phyloP scores from a whole-genome alignment of 495 filamentous ascomycete genomes.

The Penicillium angulare region DNA sequence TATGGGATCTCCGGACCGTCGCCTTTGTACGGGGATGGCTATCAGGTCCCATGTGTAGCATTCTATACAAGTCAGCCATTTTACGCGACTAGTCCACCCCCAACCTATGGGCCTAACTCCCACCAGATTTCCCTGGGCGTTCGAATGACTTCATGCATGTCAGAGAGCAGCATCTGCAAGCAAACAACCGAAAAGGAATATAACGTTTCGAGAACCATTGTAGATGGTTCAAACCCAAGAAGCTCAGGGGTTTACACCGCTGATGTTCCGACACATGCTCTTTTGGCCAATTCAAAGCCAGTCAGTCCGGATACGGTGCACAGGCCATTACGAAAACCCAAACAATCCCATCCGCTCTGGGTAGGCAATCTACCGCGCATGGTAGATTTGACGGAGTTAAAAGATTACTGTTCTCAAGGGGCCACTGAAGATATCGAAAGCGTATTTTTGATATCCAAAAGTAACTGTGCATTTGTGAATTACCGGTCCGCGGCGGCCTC shows the following conservation, averaged over 20 bases:
- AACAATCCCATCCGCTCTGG: slow-evolving; percentile 93
- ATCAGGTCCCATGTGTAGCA: neutral
- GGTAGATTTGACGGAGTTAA: slow-evolving; percentile 74
- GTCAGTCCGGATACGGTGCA: slow-evolving; percentile 55
- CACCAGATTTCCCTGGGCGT: neutral
- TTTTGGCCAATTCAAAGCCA: neutral
- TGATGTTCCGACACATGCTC: neutral
- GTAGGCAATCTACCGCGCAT: slow-evolving; percentile 90
- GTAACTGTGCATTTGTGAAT: slow-evolving; percentile 97
- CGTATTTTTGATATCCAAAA: slow-evolving; percentile 93
- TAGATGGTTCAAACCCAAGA: slow-evolving; percentile 44
- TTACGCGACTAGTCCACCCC: neutral
- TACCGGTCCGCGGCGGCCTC: slow-evolving; percentile 82
- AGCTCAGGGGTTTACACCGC: slow-evolving; percentile 6
- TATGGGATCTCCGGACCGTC: neutral
- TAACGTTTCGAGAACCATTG: slow-evolving; percentile 43
- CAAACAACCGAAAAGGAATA: slow-evolving; percentile 22
- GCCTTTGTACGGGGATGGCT: neutral
- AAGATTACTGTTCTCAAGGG: slow-evolving; percentile 86
- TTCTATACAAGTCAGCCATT: neutral
- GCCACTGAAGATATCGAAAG: slow-evolving; percentile 78
- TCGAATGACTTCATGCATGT: neutral
- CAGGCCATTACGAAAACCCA: slow-evolving; percentile 89
- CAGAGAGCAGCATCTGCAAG: neutral
- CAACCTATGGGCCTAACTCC: neutral